Evolutionary conservation across 345 rosid species (phyloP).

Genomic region (Moringa oleifera): DNA sequence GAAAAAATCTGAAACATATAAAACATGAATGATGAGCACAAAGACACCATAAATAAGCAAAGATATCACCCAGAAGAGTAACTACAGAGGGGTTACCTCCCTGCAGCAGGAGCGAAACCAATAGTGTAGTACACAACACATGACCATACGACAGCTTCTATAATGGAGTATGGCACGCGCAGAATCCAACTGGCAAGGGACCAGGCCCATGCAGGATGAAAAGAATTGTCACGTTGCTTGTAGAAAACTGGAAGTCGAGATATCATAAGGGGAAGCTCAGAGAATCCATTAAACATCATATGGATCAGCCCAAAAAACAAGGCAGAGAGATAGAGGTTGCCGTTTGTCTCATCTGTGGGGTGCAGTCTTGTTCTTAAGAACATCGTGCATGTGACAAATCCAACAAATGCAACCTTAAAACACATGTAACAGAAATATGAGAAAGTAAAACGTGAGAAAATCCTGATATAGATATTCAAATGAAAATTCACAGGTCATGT

Average conservation of each 20-base stretch:
- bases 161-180: slow-evolving; percentile 78
- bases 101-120: slow-evolving; percentile 71
- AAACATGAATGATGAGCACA: slow-evolving; percentile 2
- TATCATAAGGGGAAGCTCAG: slow-evolving; percentile 81
- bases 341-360: slow-evolving; percentile 66
- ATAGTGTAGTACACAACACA: slow-evolving; percentile 71
- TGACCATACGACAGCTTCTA: slow-evolving; percentile 89
- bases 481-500: background rate
- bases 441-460: background rate
- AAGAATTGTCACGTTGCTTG: slow-evolving; percentile 86
- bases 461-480: background rate
- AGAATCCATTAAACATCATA: slow-evolving; percentile 85
- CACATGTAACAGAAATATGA: slow-evolving; percentile 10
- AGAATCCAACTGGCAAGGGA: slow-evolving; percentile 68
- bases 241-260: slow-evolving; percentile 81
- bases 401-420: slow-evolving; percentile 78
- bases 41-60: slow-evolving; percentile 6
- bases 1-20: slow-evolving; percentile 62
- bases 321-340: slow-evolving; percentile 67
- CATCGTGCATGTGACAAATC: slow-evolving; percentile 71
- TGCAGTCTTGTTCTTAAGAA: slow-evolving; percentile 74
- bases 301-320: slow-evolving; percentile 82
- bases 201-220: slow-evolving; percentile 97
- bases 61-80: background rate
- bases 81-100: slow-evolving; percentile 41